Percentiles rank a stretch among this genome's conserved stretches.
These are phyloP conservation scores for Cercospora sojina DNA, from an alignment of 2,329 filamentous ascomycete species.

Conservation along the genomic window DNA sequence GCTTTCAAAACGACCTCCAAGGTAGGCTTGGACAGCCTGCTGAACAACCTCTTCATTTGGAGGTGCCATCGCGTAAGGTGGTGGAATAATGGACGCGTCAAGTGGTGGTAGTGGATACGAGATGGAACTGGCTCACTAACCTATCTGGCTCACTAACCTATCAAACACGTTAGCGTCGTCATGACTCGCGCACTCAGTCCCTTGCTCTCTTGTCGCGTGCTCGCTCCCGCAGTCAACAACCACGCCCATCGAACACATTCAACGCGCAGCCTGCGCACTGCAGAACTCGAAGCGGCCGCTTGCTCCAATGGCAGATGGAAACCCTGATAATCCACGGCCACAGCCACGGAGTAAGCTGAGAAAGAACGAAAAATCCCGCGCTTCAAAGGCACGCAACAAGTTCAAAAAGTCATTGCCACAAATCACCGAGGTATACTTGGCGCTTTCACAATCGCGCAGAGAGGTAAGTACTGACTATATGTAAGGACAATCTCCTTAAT, in stretches of 20 bases:
- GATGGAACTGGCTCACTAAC: no score
- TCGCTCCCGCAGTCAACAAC: neutral
- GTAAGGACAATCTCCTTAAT: conserved; percentile 45
- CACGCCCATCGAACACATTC: neutral
- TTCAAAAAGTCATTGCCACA: conserved; percentile 24
- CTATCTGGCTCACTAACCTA: no score
- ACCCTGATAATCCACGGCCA: neutral
- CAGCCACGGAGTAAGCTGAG: conserved; percentile 8
- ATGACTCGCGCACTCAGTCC: neutral
- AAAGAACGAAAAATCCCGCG: conserved; percentile 12
- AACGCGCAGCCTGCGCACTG: neutral
- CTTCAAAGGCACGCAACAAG: conserved; percentile 19
- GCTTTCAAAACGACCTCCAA: no score
- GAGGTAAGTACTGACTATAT: conserved; percentile 37
- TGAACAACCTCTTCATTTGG: no score
- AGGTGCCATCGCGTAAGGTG: no score
- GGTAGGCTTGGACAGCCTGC: no score
- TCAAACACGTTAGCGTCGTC: no score
- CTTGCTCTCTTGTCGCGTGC: neutral
- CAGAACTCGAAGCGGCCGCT: neutral
- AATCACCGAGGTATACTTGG: conserved; percentile 36
- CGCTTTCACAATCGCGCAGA: neutral
- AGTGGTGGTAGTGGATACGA: no score
- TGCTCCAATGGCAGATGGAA: neutral
- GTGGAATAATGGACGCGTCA: no score